Conservation (phyloP, 2,329 filamentous ascomycete species). For the Fusarium sublunatum region DNA sequence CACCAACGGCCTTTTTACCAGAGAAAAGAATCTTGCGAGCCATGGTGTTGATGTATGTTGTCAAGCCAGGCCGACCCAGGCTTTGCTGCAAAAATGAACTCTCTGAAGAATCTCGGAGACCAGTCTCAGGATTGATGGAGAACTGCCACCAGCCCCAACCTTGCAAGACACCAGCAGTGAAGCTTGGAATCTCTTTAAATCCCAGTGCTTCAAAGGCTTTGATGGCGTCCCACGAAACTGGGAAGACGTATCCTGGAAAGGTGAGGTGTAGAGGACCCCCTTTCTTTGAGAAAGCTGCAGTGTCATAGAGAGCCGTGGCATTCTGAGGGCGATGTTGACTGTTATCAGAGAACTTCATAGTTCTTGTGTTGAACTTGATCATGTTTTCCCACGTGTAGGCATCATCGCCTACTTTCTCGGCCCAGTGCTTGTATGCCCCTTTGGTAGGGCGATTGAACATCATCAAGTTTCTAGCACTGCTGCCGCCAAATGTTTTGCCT, state of each 20-base stretch:
- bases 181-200: constrained; percentile 38
- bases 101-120: constrained; percentile 44
- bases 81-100: too few species aligned
- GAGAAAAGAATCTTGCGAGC: constrained; percentile 59
- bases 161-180: constrained; percentile 38
- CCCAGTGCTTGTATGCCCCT: constrained; percentile 48
- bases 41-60: too few species aligned
- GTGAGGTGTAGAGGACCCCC: constrained; percentile 45
- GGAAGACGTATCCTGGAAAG: constrained; percentile 44
- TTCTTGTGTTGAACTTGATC: too few species aligned
- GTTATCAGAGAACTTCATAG: too few species aligned
- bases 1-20: constrained; percentile 55
- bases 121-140: constrained; percentile 34
- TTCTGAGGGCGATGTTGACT: constrained; percentile 35
- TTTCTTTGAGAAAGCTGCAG: constrained; percentile 39
- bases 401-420: constrained; percentile 46
- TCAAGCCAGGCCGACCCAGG: too few species aligned
- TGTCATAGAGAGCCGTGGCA: constrained; percentile 44
- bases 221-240: constrained; percentile 34
- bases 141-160: constrained; percentile 44
- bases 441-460: constrained; percentile 49
- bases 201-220: constrained; percentile 46
- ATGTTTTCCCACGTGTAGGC: constrained; percentile 43
- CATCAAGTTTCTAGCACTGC: constrained; percentile 53
- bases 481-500: constrained; percentile 54